phyloP scores from a whole-genome alignment of 345 rosid genomes.

The Turritis glabra region DNA sequence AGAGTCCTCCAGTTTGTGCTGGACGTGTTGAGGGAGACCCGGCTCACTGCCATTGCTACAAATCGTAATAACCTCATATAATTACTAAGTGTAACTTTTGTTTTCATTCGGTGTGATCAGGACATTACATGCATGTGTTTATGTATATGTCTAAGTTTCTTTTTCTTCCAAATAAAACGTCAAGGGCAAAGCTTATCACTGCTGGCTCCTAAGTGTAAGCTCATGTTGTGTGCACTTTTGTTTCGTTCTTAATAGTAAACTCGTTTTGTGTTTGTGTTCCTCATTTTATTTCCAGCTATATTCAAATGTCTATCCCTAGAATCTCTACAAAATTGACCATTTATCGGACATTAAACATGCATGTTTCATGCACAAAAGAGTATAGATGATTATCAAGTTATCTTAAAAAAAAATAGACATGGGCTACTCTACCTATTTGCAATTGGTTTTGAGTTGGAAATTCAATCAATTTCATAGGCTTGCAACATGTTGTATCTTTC shows the following conservation, averaged over 20 bases:
- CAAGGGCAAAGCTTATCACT: background rate
- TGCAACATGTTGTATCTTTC: no score
- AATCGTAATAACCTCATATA: no score
- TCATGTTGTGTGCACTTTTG: background rate
- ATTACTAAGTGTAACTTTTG: no score
- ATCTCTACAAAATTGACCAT: no score
- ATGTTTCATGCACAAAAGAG: no score
- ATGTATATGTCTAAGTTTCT: background rate
- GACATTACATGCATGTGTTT: background rate
- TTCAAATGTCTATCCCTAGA: no score
- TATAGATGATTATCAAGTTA: no score
- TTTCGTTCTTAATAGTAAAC: background rate
- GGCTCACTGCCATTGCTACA: conserved; percentile 17
- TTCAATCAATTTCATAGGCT: no score
- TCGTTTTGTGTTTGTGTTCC: background rate
- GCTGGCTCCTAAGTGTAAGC: background rate
- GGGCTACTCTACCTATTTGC: no score
- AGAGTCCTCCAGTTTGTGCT: background rate
- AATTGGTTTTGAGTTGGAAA: no score
- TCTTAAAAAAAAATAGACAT: no score
- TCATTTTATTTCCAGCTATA: background rate
- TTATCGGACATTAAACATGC: no score
- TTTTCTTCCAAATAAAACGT: conserved; percentile 11
- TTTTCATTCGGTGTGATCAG: background rate
- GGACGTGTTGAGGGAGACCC: background rate